Evolutionary conservation across 257 asterid species (phyloP), one percentile per base, ranked within the genome.

Genomic region (Solanum paucissectum): DNA sequence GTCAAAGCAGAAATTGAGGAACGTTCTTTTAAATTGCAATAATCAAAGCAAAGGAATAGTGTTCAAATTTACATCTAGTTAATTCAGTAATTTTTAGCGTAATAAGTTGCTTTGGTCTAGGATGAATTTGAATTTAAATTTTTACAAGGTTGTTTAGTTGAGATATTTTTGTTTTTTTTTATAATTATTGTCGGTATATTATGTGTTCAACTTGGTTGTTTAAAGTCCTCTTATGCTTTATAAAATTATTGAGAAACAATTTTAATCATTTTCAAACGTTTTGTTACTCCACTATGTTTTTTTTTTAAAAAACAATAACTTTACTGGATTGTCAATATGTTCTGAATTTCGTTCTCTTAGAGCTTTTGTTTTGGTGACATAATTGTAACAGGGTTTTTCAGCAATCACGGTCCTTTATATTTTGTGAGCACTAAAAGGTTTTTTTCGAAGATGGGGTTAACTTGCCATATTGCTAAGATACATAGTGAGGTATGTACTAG

Each of bases 391-490:
- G 98, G 99, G 87, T 98, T 95, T 89, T 94, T 97, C 89, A 97
- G 99, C 93, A 96, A 96, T 90, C 98, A 92, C 37, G 96, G 98
- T 9, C 99, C 99, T 72, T 90, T 95, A 83, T 96, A 96, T 87
- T 96, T 95, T 84, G 96, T 94, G 68, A 94, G 95, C 94, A 91
- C 95, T 87, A 96, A 96, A 88, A 94, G 91, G 89, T 94, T 93
- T 89, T 94, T 96, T 92, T 96, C 98, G 21, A 94, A 93, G 94
- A 96, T 93, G 99, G 99, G 99, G 42, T 92, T 96, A 69, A 97
- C 96, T 88, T 95, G 99, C 90, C 98, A 96, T 88, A 94, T 95
- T 87, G 99, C 99, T 87, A 95, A 95, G 90, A 94, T 96, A 88
- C 98, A 96, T 77, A 96, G 99, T 49, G 98, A 95, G 95, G 99